phyloP scores from a whole-genome alignment of 768 basidiomycete species.

The Mycena latifolia region DNA sequence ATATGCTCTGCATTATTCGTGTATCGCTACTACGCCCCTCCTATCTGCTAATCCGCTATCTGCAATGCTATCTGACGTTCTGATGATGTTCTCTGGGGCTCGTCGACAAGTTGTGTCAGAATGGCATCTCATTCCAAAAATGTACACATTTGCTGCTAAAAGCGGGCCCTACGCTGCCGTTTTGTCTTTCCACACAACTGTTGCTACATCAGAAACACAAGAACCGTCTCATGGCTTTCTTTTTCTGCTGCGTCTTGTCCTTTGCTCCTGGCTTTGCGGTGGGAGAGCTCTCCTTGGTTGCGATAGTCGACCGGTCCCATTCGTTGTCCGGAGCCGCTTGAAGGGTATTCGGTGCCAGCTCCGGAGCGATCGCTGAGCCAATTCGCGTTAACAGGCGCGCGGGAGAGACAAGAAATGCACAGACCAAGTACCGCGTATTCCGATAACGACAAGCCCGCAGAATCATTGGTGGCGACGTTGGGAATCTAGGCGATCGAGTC shows the following conservation, averaged over 20 bases:
- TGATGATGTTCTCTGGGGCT: no score
- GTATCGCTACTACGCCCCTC: constrained; percentile 23
- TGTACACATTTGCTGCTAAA: no score
- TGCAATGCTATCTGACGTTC: constrained; percentile 33
- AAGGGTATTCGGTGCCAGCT: constrained; percentile 44
- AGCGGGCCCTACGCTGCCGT: no score
- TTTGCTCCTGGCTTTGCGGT: neutral
- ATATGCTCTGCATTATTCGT: constrained; percentile 23
- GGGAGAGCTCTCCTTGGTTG: constrained; percentile 8
- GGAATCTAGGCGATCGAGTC: constrained; percentile 38
- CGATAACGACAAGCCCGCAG: constrained; percentile 46
- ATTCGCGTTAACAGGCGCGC: neutral
- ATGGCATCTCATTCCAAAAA: no score
- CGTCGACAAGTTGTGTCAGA: no score
- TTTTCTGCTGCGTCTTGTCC: constrained; percentile 5
- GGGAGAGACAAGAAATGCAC: neutral
- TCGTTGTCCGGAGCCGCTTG: constrained; percentile 16
- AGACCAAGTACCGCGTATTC: constrained; percentile 50
- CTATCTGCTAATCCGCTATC: constrained; percentile 30
- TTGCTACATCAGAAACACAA: constrained; percentile 11
- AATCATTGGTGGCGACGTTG: constrained; percentile 52
- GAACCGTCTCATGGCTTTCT: constrained; percentile 5
- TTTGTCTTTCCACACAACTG: no score
- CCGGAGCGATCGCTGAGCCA: constrained; percentile 46
- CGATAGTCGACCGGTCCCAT: constrained; percentile 27